These are phyloP conservation scores for Annulohypoxylon moriforme DNA, from an alignment of 495 filamentous ascomycete genomes.

Conservation along the genomic window DNA sequence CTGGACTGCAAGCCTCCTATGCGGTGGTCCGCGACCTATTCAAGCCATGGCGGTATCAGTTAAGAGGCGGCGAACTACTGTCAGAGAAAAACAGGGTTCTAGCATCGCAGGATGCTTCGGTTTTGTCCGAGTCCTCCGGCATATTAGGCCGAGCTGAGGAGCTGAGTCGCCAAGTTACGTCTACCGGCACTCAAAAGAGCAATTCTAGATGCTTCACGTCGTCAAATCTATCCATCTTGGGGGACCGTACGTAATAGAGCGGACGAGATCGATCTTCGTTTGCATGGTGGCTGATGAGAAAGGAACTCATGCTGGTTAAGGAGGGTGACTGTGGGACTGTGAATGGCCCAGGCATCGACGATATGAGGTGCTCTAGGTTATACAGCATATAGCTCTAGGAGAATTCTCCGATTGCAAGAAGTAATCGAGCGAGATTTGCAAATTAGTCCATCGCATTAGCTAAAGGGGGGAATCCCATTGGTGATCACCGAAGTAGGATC, in stretches of 20 bases:
- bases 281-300: slow-evolving; percentile 39
- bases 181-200: slow-evolving; percentile 30
- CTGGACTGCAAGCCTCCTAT: slow-evolving; percentile 19
- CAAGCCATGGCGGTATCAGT: slow-evolving; percentile 34
- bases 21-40: slow-evolving; percentile 28
- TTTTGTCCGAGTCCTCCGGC: slow-evolving; percentile 19
- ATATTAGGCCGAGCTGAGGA: slow-evolving; percentile 27
- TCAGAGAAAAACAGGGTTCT: slow-evolving; percentile 13
- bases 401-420: slow-evolving; percentile 7
- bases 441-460: slow-evolving; percentile 7
- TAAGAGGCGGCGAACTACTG: slow-evolving; percentile 6
- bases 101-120: slow-evolving; percentile 26
- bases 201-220: slow-evolving; percentile 4
- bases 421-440: slow-evolving; percentile 9
- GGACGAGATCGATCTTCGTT: neutral
- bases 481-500: slow-evolving; percentile 12
- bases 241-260: slow-evolving; percentile 21
- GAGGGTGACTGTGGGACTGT: neutral
- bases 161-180: slow-evolving; percentile 28
- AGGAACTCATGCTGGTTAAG: neutral
- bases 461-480: slow-evolving; percentile 7
- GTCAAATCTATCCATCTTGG: slow-evolving; percentile 19
- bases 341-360: slow-evolving; percentile 7
- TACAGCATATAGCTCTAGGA: slow-evolving; percentile 14
- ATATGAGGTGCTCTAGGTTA: slow-evolving; percentile 11